These are phyloP conservation scores for Suhomyces chickasaworum DNA, from an alignment of 1,139 yeast species.

Conservation along the genomic window DNA sequence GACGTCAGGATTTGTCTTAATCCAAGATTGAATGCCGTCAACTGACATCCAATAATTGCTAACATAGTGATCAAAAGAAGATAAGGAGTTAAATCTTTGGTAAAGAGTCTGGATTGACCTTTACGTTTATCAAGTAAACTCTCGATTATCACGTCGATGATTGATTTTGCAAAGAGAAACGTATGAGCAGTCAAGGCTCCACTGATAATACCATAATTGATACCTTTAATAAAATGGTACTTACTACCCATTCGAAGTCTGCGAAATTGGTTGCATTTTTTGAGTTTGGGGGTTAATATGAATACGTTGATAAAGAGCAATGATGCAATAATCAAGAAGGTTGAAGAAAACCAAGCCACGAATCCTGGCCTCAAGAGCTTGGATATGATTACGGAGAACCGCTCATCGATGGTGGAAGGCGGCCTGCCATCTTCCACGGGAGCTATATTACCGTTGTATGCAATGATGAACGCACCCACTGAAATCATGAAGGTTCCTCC, in stretches of 20 bases:
- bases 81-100: conserved; percentile 40
- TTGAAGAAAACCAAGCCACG: conserved; percentile 41
- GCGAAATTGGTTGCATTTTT: background rate
- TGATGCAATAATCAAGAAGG: conserved; percentile 33
- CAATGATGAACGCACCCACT: conserved; percentile 78
- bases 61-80: conserved; percentile 60
- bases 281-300: conserved; percentile 11
- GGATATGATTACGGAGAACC: conserved; percentile 30
- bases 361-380: conserved; percentile 33
- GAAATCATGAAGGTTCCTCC: conserved; percentile 71
- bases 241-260: conserved; percentile 6
- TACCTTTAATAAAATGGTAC: conserved; percentile 46
- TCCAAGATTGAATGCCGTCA: conserved; percentile 75
- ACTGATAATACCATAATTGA: conserved; percentile 66
- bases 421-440: conserved; percentile 23
- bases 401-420: conserved; percentile 26
- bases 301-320: conserved; percentile 29
- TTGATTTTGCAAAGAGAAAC: conserved; percentile 77
- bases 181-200: conserved; percentile 88
- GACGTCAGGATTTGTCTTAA: conserved; percentile 74
- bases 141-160: conserved; percentile 66
- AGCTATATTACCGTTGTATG: conserved; percentile 57
- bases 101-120: conserved; percentile 17
- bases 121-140: conserved; percentile 38
- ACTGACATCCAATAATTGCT: conserved; percentile 70